Conservation (phyloP, 116 monocot species). For the Trichopus zeylanicus region DNA sequence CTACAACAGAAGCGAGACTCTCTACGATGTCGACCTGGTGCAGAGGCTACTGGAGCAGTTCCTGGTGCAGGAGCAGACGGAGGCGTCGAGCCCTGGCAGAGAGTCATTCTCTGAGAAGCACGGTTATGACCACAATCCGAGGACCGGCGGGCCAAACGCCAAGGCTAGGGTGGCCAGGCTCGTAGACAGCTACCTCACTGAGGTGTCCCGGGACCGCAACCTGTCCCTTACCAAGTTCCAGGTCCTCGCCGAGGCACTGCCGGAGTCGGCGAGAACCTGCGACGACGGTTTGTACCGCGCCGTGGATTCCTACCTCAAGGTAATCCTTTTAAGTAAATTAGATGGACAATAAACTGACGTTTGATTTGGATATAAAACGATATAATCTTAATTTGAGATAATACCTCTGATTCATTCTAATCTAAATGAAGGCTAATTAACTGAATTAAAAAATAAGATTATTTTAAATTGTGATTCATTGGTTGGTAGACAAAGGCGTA, state of each 20-base stretch:
- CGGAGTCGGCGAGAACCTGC: slow-evolving; percentile 82
- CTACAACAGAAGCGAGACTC: slow-evolving; percentile 44
- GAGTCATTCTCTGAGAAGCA: slow-evolving; percentile 13
- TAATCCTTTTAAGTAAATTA: no score
- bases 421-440: no score
- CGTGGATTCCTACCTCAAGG: slow-evolving; percentile 97
- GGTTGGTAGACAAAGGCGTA: no score
- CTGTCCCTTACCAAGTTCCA: slow-evolving; percentile 92
- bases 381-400: no score
- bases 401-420: no score
- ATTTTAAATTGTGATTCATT: no score
- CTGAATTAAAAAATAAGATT: no score
- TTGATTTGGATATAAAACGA: no score
- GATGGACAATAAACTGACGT: no score
- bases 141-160: slow-evolving; percentile 24
- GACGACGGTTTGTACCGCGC: slow-evolving; percentile 92
- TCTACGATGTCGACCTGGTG: slow-evolving; percentile 83
- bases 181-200: slow-evolving; percentile 83
- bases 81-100: slow-evolving; percentile 35
- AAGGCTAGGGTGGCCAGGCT: slow-evolving; percentile 82
- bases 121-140: background rate
- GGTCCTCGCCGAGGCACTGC: slow-evolving; percentile 82
- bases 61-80: slow-evolving; percentile 77
- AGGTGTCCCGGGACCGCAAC: slow-evolving; percentile 86
- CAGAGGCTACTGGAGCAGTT: slow-evolving; percentile 90